Evolutionary conservation across 2,329 filamentous ascomycete species (phyloP), one percentile per base, ranked within the genome.

Genomic region (Colletotrichum sublineola): DNA sequence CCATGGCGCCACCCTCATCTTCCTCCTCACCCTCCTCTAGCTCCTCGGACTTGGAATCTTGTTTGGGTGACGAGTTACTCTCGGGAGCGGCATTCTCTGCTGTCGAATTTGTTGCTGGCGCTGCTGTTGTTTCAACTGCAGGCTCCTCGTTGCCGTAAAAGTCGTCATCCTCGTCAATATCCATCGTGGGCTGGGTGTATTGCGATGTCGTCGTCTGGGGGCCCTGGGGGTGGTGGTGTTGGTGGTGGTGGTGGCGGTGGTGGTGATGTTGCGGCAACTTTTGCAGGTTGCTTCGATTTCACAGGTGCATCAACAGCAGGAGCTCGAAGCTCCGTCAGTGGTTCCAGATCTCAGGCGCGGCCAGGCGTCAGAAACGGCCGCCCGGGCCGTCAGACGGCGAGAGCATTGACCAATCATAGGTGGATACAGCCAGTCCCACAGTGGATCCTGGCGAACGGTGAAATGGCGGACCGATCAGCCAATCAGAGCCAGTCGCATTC

Each of bases 111-210:
- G 66, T 63, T 12, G 68, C 38, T 15, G 58, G 57, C 3, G 79
- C 73, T 24, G 46, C 11, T 48, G 58, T 62, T 3, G 79, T 74
- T 36, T 80, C 77, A 29, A 78, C 77, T 62, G 83, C 83, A 50
- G 86, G 83, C 79, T 91, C 89, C 72, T 91, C 90, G 1, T 88
- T 86, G 70, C 87, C 87, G 78, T 92, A 92, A 77, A 92, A 90
- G 80, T 92, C 90, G 75, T 92, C 90, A 63, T 91, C 90, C 75
- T 92, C 90, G 80, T 92, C 90, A 71, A 92, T 87, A 78, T 92
- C 90, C 89, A 92, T 92, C 31, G 74, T 85, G 55, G 78, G 40
- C 36, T 50, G 50, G 20, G 60, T 58, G 57, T 71, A 66, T 46
- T 33, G 29, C 24, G 14, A 60, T 65, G 70, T 36, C 20, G 44